phyloP scores from a whole-genome alignment of 192 early-diverging fungal species.

The Podila verticillata region DNA sequence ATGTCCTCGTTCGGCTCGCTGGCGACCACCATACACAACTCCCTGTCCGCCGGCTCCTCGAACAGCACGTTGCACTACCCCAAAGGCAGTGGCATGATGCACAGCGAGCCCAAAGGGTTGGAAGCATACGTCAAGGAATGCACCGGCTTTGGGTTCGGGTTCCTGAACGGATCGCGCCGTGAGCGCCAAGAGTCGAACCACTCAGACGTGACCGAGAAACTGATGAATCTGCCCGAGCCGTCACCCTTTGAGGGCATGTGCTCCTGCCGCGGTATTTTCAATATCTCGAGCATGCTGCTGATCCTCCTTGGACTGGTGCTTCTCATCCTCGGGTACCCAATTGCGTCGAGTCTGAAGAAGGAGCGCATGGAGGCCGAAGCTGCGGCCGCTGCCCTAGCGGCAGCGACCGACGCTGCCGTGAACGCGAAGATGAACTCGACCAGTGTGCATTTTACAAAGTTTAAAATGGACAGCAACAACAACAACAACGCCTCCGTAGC shows the following conservation, averaged over 20 bases:
- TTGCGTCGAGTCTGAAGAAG: slow-evolving; percentile 23
- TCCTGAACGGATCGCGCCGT: neutral
- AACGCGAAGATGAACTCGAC: neutral
- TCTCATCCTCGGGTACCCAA: slow-evolving; percentile 32
- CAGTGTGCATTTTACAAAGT: neutral
- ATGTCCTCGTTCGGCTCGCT: slow-evolving; percentile 3
- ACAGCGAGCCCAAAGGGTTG: neutral
- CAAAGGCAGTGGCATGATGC: neutral
- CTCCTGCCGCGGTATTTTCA: slow-evolving; percentile 25
- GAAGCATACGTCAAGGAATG: neutral
- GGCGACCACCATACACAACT: slow-evolving; percentile 1
- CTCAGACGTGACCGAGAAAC: slow-evolving; percentile 19
- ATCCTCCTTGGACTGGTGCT: slow-evolving; percentile 30
- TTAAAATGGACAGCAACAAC: neutral
- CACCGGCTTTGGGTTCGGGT: neutral
- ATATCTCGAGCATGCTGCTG: slow-evolving; percentile 41
- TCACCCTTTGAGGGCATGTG: slow-evolving; percentile 33
- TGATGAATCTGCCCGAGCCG: slow-evolving; percentile 40
- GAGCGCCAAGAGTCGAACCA: slow-evolving; percentile 5
- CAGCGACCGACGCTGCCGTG: neutral
- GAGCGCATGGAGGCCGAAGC: slow-evolving; percentile 28
- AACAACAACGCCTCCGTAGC: neutral
- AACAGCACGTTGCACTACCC: neutral
- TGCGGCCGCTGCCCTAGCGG: neutral
- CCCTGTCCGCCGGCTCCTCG: neutral